Evolutionary conservation across 176 grass and related monocot species (phyloP), one percentile per base, ranked within the genome.

Genomic region (Metroxylon sagu): DNA sequence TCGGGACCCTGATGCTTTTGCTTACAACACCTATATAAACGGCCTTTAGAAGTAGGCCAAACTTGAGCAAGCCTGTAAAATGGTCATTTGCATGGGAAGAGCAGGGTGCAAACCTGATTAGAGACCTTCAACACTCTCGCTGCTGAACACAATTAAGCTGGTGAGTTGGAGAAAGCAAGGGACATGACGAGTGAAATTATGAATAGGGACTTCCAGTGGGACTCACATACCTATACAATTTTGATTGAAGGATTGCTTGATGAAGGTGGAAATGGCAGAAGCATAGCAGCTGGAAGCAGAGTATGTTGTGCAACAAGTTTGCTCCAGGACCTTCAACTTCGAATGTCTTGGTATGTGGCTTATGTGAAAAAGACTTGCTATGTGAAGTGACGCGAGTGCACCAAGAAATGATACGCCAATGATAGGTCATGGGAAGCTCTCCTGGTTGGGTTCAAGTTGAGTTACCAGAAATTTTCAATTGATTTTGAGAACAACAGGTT

Each of bases 11-110:
- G 71, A 65, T 61, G 28, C 54, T 8, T 56, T 27, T 43, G 73
- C 72, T 58, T 87, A 75, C 78, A 54, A 72, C 6, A 54, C 30
- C 30, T 93, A 84, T 67, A 56, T 81, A 26, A 61, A 61, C 15
- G 70, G 61, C 49, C 74, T 80, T 18, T 75, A 62, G 64, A 76
- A 66, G 39, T 69, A 58, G 43, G 88, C 60, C 16, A 74, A 92
- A 66, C 21, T 84, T 4, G 31, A 73, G 6, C 54, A 75, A 73
- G 76, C 80, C 18, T 48, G 74, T 17, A 67, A 61, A 65, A 93
- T 87, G 83, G 30, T 87, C 18, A 54, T 15, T 16, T 88, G 81
- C 71, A 85, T 88, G 89, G 88, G 79, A 65, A 77, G 77, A 29
- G 75, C 60, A 2, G 84, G 89, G 8, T 88, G 77, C 74, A 69